These are phyloP conservation scores for Lactarius hengduanensis DNA, from an alignment of 768 basidiomycete species.

Conservation along the genomic window DNA sequence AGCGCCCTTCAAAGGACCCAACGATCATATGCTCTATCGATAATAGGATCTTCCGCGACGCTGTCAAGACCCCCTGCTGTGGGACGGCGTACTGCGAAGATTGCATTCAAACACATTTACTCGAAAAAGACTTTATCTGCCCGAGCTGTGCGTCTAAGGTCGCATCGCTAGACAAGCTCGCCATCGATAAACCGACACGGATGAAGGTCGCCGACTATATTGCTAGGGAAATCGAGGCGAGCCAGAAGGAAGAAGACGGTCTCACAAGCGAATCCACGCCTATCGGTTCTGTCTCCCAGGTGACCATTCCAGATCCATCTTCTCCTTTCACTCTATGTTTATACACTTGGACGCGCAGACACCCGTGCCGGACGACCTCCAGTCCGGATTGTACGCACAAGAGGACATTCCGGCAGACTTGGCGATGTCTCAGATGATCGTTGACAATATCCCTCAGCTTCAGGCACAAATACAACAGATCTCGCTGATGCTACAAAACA, in stretches of 20 bases:
- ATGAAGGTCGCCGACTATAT: constrained; percentile 80
- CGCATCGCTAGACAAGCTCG: constrained; percentile 82
- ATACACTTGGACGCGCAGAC: constrained; percentile 17
- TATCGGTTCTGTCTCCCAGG: constrained; percentile 15
- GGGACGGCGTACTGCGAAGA: constrained; percentile 91
- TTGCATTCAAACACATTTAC: constrained; percentile 90
- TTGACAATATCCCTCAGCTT: constrained; percentile 73
- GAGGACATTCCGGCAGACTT: constrained; percentile 63
- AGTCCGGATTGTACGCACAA: constrained; percentile 67
- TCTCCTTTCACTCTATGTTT: not conserved
- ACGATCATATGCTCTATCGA: constrained; percentile 87
- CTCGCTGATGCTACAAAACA: constrained; percentile 74
- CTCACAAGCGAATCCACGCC: constrained; percentile 20
- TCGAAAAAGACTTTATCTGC: constrained; percentile 94
- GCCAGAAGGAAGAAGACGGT: constrained; percentile 54
- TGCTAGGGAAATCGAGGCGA: constrained; percentile 75
- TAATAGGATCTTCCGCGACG: constrained; percentile 90
- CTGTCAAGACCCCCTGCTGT: constrained; percentile 95
- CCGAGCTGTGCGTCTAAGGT: constrained; percentile 88
- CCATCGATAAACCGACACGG: constrained; percentile 76
- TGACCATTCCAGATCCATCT: not conserved
- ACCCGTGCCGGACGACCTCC: constrained; percentile 20
- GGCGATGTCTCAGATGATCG: constrained; percentile 69
- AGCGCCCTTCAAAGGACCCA: constrained; percentile 74
- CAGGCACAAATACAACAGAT: constrained; percentile 86